A percentile compares a stretch with the other conserved stretches of the same genome.
Evolutionary conservation across 345 rosid genomes (phyloP).

Genomic region (Toxicodendron radicans): DNA sequence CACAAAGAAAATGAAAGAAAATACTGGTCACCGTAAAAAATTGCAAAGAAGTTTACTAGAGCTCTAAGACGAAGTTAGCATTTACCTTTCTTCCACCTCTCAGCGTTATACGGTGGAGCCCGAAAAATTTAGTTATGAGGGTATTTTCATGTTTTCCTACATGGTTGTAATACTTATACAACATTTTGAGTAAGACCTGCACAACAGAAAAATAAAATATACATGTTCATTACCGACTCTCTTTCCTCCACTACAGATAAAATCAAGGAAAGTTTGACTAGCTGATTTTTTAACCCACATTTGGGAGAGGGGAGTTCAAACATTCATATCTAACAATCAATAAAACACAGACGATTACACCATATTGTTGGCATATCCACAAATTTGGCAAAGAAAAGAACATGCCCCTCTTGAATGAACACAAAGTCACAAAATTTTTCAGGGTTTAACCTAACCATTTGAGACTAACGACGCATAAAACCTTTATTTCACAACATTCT

Average conservation of each 20-base stretch:
- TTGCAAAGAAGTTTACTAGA: constrained; percentile 8
- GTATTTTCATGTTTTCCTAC: constrained; percentile 81
- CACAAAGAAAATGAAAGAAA: constrained; percentile 23
- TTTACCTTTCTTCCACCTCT: constrained; percentile 80
- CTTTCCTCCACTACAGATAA: background rate
- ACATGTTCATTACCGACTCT: background rate
- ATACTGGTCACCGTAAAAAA: constrained; percentile 14
- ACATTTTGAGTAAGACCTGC: constrained; percentile 84
- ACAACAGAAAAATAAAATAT: constrained; percentile 21
- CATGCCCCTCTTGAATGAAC: background rate
- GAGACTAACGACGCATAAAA: background rate
- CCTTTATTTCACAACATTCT: background rate
- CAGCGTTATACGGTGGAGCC: constrained; percentile 78
- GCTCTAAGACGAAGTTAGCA: background rate
- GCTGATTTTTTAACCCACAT: background rate
- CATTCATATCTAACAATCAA: background rate
- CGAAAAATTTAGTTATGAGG: constrained; percentile 91
- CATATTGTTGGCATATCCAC: background rate
- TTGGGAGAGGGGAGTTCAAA: background rate
- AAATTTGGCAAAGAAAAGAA: background rate
- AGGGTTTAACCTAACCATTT: background rate
- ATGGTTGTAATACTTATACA: constrained; percentile 68
- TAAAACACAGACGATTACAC: background rate
- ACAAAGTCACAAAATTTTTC: background rate
- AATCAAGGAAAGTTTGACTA: background rate